A percentile compares a stretch with the other conserved stretches of the same genome.
Conservation (phyloP, 495 filamentous ascomycete genomes). For the Aspergillus sclerotioniger region DNA sequence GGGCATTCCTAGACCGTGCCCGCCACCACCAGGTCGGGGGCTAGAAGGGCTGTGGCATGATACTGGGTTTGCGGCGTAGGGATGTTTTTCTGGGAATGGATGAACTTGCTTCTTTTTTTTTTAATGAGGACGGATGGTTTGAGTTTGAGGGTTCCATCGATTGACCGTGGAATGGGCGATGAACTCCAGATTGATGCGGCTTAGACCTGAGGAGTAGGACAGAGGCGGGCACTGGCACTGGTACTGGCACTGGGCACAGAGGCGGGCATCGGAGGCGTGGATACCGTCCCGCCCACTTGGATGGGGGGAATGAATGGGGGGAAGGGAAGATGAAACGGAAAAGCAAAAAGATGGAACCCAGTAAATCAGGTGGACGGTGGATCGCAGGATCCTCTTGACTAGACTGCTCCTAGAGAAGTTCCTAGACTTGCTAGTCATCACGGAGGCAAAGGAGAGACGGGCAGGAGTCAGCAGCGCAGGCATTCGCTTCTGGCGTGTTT, state of each 20-base stretch:
- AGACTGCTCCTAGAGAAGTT: no score
- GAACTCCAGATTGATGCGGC: conserved; percentile 5
- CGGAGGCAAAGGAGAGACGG: not conserved
- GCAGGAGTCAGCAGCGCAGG: not conserved
- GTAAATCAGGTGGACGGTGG: not conserved
- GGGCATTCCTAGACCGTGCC: not conserved
- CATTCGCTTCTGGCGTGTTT: no score
- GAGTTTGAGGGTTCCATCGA: not conserved
- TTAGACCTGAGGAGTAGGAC: conserved; percentile 10
- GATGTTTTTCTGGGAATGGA: not conserved
- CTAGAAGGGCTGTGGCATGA: conserved; percentile 1
- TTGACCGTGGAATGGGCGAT: not conserved
- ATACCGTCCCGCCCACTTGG: conserved; percentile 13
- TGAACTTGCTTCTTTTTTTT: not conserved
- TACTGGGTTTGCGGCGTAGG: not conserved
- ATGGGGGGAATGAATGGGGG: not conserved
- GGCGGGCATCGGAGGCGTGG: not conserved
- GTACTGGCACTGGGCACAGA: no score
- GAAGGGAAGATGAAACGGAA: not conserved
- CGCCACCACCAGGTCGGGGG: not conserved
- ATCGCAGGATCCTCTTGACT: no score
- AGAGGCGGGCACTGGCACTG: not conserved
- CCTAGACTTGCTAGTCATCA: not conserved
- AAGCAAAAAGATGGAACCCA: not conserved
- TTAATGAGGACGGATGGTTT: not conserved